Base-by-base conservation (phyloP, 108 stramenopile genomes). In the Cyclotella baltica region DNA sequence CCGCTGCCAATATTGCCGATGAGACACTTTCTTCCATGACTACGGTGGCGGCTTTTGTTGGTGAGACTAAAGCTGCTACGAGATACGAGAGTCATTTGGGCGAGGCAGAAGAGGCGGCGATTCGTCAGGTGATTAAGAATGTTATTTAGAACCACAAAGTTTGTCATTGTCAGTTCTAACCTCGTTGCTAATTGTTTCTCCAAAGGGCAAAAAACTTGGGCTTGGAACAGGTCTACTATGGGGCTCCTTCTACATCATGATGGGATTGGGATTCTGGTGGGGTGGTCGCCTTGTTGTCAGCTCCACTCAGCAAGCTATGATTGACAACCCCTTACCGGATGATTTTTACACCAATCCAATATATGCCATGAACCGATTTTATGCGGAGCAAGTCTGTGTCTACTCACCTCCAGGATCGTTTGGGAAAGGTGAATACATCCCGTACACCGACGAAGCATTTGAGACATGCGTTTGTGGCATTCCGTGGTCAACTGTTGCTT, bases 181-280 rank as follows among this genome's bases (percentile, higher is more conserved):
- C 56, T 2, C 56, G 22, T 46, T n/a, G n/a, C 16, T 47, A 37
- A 28, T 29, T 9, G n/a, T 46, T 9, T 25, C 19, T 48, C 30
- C 67, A 40, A 23, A 77, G 76, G 61, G 76, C 76, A 77, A 71
- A 36, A 62, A 72, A 28, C 55, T 77, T 34, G 76, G 71, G 4
- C 62, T 77, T 63, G 62, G 57, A 13, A 77, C 76, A 0, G 77
- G 77, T 6, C 48, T 63, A 20, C 72, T 78, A 13, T 78, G 71
- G 71, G 72, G 71, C 13, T 64, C 72, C 30, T 73, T 78, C 72
- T 78, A 73, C 50, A 37, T 62, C 31, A 78, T 78, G 77, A 73
- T 73, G 72, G 77, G 77, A 0, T 33, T 78, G 0, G 77, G 77
- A 22, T 78, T 78, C 20, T 78, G 77, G 77, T 78, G 72, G 72